Conservation (phyloP, 208 protist species). For the Crithidia bombi region DNA sequence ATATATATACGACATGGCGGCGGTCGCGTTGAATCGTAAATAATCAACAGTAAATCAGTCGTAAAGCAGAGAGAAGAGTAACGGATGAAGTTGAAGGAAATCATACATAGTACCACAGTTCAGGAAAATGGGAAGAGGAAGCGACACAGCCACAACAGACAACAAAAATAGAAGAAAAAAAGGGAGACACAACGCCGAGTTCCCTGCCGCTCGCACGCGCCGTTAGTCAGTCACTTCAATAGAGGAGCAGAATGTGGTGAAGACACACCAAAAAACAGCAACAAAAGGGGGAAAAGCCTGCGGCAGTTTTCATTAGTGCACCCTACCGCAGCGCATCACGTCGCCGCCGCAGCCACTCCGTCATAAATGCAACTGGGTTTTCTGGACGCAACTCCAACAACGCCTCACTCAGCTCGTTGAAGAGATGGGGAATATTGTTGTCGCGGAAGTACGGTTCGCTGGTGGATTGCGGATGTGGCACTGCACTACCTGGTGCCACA, state of each 20-base stretch:
- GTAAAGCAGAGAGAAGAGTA: too few species aligned
- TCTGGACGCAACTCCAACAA: conserved; percentile 55
- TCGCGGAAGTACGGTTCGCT: conserved; percentile 33
- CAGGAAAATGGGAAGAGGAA: neutral
- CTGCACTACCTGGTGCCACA: neutral
- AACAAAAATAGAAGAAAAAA: conserved; percentile 29
- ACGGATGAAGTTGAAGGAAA: too few species aligned
- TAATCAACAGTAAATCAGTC: too few species aligned
- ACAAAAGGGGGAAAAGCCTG: neutral
- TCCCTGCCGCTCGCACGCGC: too few species aligned
- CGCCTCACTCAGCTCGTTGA: conserved; percentile 59
- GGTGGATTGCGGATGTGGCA: neutral
- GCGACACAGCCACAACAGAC: neutral
- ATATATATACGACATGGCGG: too few species aligned
- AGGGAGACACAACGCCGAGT: conserved; percentile 11
- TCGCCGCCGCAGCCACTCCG: conserved; percentile 55
- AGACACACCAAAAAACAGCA: neutral
- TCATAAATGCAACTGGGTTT: conserved; percentile 60
- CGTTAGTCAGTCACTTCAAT: too few species aligned
- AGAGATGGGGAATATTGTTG: conserved; percentile 45
- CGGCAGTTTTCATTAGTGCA: neutral
- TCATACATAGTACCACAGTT: too few species aligned
- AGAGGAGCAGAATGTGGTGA: conserved; percentile 5
- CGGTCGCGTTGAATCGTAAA: too few species aligned
- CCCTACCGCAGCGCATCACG: conserved; percentile 24